These are phyloP conservation scores for Phytophthora citrophthora DNA, from an alignment of 352 stramenopile genomes.

Conservation along the genomic window DNA sequence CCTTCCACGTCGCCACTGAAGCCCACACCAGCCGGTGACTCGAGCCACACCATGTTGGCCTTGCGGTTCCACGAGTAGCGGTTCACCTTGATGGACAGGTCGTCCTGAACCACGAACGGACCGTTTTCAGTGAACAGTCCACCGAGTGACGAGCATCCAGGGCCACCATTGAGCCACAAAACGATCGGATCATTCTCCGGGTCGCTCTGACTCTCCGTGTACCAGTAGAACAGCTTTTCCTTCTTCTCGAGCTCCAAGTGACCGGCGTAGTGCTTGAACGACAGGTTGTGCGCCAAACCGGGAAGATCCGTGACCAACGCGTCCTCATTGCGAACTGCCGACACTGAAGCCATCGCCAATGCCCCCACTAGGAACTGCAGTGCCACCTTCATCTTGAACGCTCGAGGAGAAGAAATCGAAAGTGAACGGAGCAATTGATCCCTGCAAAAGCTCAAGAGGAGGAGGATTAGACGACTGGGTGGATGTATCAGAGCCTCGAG, in stretches of 20 bases:
- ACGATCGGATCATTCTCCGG: conserved; percentile 72
- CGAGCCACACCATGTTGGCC: conserved; percentile 80
- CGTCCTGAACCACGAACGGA: conserved; percentile 66
- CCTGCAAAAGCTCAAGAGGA: conserved; percentile 1
- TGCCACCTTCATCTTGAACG: conserved; percentile 50
- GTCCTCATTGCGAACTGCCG: conserved; percentile 43
- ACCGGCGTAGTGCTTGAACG: conserved; percentile 78
- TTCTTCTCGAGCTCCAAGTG: conserved; percentile 56
- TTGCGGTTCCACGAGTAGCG: conserved; percentile 83
- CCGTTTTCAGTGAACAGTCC: conserved; percentile 76
- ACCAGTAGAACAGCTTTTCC: conserved; percentile 87
- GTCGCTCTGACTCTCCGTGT: conserved; percentile 68
- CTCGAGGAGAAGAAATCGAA: conserved; percentile 20
- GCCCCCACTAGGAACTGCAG: conserved; percentile 38
- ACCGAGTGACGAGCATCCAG: conserved; percentile 76
- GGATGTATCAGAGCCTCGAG: conserved; percentile 21
- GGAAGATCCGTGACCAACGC: conserved; percentile 60
- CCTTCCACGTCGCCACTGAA: conserved; percentile 70
- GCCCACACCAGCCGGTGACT: conserved; percentile 75
- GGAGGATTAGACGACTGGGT: background rate
- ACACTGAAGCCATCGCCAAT: conserved; percentile 5
- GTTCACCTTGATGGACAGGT: conserved; percentile 67
- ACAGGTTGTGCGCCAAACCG: conserved; percentile 42
- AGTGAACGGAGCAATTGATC: conserved; percentile 17
- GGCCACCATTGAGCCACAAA: conserved; percentile 84